Evolutionary conservation across 345 rosid species (phyloP), one percentile per base, ranked within the genome.

Genomic region (Eucalyptus sideroxylon): DNA sequence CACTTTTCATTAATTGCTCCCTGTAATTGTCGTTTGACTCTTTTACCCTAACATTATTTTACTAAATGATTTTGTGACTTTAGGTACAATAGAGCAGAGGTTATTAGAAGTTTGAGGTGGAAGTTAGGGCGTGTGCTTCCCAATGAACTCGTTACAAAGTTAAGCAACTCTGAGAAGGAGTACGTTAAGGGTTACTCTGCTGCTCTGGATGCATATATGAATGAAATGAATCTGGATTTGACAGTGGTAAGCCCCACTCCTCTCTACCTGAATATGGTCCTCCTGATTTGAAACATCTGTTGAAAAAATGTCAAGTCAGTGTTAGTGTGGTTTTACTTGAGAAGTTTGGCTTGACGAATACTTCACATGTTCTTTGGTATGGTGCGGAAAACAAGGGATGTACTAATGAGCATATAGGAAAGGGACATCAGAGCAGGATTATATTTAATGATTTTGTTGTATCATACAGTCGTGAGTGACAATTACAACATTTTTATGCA

Each of bases 1-100:
- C 60, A 59, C n/a, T 62, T 65, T 47, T 27, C 86, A 45, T 86
- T 88, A 85, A 86, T 86, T 86, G 88, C 23, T 85, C 88, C 53
- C 67, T 31, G 11, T 86, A 12, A 49, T 59, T 11, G 24, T 42
- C 3, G 59, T 45, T 86, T 1, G 5, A 16, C 31, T 86, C 34
- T 86, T 49, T 50, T 86, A 49, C 14, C 30, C 59, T 53, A 26
- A 50, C 27, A 59, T 87, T 49, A 50, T 69, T 50, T 72, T 44
- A 2, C 45, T 15, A 9, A 15, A 77, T 69, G 16, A 34, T 62
- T 85, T 60, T 89, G 72, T 40, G n/a, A 49, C 37, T 80, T 91
- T 89, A 92, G 99, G 94, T 92, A 95, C 91, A 98, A 96, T 89
- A 91, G 99, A 87, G 97, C 98, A 31, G 99, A 96, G 88, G 94